Percentiles rank a stretch among this genome's conserved stretches.
These are phyloP conservation scores for Paraurostyla sp. DNA, from an alignment of 73 alveolate species.

Conservation along the genomic window DNA sequence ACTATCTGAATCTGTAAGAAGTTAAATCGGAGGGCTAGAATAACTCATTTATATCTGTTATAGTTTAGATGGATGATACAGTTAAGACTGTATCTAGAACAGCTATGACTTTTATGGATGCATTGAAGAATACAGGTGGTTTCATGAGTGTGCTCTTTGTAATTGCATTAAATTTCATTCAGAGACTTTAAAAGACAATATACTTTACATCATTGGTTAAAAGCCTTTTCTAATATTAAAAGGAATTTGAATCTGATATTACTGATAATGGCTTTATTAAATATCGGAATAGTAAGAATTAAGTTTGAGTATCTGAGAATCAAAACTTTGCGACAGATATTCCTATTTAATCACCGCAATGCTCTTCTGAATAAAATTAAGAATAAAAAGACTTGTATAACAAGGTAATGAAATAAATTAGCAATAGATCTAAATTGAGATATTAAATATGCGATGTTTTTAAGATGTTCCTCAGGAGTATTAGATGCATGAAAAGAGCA, in stretches of 20 bases:
- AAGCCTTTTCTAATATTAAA: not conserved
- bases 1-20: not conserved
- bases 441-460: not conserved
- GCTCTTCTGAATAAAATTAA: not conserved
- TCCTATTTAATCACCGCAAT: not conserved
- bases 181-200: not conserved
- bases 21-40: not conserved
- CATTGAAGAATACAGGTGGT: constrained; percentile 38
- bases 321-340: not conserved
- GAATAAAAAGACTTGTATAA: not conserved
- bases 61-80: not conserved
- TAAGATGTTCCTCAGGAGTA: not conserved
- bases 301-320: not conserved
- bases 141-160: constrained; percentile 44
- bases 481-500: not conserved
- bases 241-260: not conserved
- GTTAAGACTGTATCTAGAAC: not conserved
- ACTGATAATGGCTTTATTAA: not conserved
- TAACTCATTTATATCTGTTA: not conserved
- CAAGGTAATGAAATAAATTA: not conserved
- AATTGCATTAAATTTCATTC: not conserved
- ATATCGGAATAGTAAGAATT: not conserved
- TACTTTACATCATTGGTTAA: constrained; percentile 20
- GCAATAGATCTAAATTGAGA: not conserved
- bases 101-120: constrained; percentile 8